These are phyloP conservation scores for Camellia lanceoleosa DNA, from an alignment of 148 eudicot genomes.

Conservation along the genomic window DNA sequence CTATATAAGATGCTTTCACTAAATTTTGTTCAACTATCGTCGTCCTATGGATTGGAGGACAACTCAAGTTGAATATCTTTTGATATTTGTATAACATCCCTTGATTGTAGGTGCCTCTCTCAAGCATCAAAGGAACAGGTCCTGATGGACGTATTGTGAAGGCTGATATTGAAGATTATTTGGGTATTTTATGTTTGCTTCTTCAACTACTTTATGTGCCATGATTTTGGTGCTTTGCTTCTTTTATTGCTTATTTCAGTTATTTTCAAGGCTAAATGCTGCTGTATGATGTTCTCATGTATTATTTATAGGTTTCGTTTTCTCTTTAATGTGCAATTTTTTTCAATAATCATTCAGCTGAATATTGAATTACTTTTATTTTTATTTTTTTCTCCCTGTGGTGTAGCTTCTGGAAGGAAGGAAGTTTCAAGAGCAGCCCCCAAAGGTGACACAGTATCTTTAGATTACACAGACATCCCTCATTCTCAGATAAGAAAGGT, in stretches of 20 bases:
- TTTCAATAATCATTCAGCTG: constrained; percentile 1
- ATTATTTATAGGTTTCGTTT: not conserved
- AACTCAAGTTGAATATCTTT: not conserved
- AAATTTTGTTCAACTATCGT: not conserved
- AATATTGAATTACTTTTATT: not conserved
- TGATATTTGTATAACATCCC: not conserved
- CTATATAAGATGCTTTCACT: not conserved
- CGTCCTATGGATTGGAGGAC: not conserved
- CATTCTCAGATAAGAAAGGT: constrained; percentile 91
- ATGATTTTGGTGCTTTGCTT: not conserved
- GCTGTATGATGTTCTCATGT: not conserved
- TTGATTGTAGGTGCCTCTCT: constrained; percentile 61
- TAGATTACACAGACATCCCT: constrained; percentile 76
- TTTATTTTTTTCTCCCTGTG: not conserved
- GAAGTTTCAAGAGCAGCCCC: constrained; percentile 47
- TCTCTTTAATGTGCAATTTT: not conserved
- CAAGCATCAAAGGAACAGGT: constrained; percentile 95
- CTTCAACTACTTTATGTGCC: not conserved
- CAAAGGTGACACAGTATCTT: constrained; percentile 36
- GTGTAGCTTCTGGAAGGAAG: constrained; percentile 74
- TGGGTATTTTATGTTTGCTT: constrained; percentile 48
- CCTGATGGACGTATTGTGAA: constrained; percentile 90
- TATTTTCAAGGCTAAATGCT: not conserved
- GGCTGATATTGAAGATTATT: constrained; percentile 92
- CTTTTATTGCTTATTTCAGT: not conserved